phyloP scores from a whole-genome alignment of 75 land plant species.

The Selaginella moellendorffii region DNA sequence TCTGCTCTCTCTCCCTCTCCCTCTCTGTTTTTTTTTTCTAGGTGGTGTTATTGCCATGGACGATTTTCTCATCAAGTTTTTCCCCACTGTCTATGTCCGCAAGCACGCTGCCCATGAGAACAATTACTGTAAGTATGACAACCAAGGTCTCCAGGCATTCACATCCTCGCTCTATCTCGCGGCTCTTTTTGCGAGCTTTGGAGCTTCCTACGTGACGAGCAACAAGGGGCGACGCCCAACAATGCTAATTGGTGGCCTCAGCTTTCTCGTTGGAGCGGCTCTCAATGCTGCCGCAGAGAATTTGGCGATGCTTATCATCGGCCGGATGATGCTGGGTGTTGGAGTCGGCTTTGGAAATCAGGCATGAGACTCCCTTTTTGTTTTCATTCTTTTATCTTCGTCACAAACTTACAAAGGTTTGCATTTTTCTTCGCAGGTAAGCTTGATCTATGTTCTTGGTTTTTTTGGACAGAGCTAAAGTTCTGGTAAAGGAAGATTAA shows the following conservation, averaged over 20 bases:
- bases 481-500: no score
- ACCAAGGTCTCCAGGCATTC: slow-evolving; percentile 22
- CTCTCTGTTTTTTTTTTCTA: no score
- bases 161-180: slow-evolving; percentile 38
- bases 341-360: slow-evolving; percentile 47
- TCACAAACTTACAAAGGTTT: no score
- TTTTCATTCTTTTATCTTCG: no score
- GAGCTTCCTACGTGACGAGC: slow-evolving; percentile 14
- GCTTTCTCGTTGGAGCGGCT: slow-evolving; percentile 24
- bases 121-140: slow-evolving; percentile 36
- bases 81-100: slow-evolving; percentile 14
- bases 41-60: slow-evolving; percentile 28
- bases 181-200: slow-evolving; percentile 19
- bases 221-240: slow-evolving; percentile 21
- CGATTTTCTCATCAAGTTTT: slow-evolving; percentile 23
- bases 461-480: neutral
- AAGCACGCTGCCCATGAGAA: slow-evolving; percentile 11
- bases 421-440: no score
- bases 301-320: slow-evolving; percentile 34
- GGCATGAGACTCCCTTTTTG: no score
- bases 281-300: slow-evolving; percentile 24
- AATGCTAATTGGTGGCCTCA: slow-evolving; percentile 22
- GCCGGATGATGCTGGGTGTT: slow-evolving; percentile 29
- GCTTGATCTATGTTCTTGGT: no score
- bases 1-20: no score